Percentiles rank a stretch among this genome's conserved stretches.
Conservation (phyloP, 2,329 filamentous ascomycete genomes). For the Colletotrichum euphorbiae region DNA sequence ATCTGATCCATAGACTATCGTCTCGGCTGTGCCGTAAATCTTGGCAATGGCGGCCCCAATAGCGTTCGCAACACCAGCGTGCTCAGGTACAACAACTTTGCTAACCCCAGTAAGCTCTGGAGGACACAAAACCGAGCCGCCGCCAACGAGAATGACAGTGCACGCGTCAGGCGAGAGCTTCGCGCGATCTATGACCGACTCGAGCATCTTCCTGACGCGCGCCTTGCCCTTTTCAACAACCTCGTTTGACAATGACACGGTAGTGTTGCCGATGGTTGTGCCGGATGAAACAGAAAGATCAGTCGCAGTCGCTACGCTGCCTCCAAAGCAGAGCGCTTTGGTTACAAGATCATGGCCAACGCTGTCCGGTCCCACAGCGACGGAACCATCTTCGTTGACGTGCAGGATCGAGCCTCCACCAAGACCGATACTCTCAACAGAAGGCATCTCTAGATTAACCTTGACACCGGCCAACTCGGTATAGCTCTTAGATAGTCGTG, state of each 20-base stretch:
- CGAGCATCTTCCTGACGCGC: conserved; percentile 40
- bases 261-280: conserved; percentile 9
- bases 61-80: conserved; percentile 43
- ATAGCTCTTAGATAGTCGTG: conserved; percentile 42
- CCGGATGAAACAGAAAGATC: conserved; percentile 42
- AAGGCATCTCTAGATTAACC: conserved; percentile 44
- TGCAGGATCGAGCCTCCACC: conserved; percentile 42
- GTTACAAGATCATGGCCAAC: conserved; percentile 43
- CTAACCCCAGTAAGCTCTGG: conserved; percentile 40
- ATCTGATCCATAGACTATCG: conserved; percentile 40
- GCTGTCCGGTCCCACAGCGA: conserved; percentile 43
- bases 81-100: conserved; percentile 40
- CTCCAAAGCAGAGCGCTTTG: conserved; percentile 43
- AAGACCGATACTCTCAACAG: conserved; percentile 43
- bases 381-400: not conserved
- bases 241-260: not conserved
- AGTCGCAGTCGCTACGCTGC: conserved; percentile 42
- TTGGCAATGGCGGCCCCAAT: conserved; percentile 43
- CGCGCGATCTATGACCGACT: conserved; percentile 42
- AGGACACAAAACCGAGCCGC: conserved; percentile 42
- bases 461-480: conserved; percentile 43
- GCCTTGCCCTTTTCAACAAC: conserved; percentile 28
- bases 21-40: conserved; percentile 41
- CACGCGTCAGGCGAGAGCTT: conserved; percentile 42
- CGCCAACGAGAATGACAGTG: conserved; percentile 43